Conservation (phyloP, 1,284 basidiomycete species). For the Exobasidium rhododendri region DNA sequence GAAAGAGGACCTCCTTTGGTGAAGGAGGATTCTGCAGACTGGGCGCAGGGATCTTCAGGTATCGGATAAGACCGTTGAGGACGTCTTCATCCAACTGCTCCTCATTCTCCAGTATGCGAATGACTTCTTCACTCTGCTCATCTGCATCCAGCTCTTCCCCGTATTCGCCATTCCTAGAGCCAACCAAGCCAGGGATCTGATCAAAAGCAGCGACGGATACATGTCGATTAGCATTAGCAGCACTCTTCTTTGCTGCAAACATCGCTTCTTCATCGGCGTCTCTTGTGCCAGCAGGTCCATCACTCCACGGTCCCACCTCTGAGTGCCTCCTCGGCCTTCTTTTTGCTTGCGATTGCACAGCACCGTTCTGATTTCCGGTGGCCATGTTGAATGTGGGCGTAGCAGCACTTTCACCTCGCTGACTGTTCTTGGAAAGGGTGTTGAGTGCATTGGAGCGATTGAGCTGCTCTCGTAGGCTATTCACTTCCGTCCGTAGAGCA, state of each 20-base stretch:
- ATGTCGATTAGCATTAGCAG: constrained; percentile 70
- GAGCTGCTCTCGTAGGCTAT: constrained; percentile 86
- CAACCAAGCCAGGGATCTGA: constrained; percentile 28
- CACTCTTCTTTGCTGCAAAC: constrained; percentile 69
- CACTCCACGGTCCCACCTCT: constrained; percentile 73
- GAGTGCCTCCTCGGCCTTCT: constrained; percentile 71
- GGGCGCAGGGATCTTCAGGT: constrained; percentile 88
- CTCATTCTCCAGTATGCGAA: constrained; percentile 84
- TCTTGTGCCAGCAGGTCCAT: constrained; percentile 62
- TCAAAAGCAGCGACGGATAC: constrained; percentile 71
- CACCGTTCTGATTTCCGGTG: constrained; percentile 40
- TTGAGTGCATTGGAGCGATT: constrained; percentile 77
- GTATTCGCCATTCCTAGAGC: constrained; percentile 27
- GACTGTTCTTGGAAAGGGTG: constrained; percentile 47
- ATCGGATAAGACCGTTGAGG: constrained; percentile 81
- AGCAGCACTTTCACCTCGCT: constrained; percentile 48
- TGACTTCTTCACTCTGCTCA: constrained; percentile 79
- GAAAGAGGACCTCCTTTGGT: constrained; percentile 97
- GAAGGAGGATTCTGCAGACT: constrained; percentile 85
- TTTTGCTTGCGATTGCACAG: constrained; percentile 16
- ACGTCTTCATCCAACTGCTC: constrained; percentile 92
- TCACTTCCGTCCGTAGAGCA: constrained; percentile 86
- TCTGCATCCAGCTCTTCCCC: constrained; percentile 60
- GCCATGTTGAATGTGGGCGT: constrained; percentile 49
- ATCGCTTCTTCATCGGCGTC: constrained; percentile 69